Percentiles rank a stretch among this genome's conserved stretches.
Evolutionary conservation across 202 grass and related monocot species (phyloP).

Genomic region (Setaria italica): DNA sequence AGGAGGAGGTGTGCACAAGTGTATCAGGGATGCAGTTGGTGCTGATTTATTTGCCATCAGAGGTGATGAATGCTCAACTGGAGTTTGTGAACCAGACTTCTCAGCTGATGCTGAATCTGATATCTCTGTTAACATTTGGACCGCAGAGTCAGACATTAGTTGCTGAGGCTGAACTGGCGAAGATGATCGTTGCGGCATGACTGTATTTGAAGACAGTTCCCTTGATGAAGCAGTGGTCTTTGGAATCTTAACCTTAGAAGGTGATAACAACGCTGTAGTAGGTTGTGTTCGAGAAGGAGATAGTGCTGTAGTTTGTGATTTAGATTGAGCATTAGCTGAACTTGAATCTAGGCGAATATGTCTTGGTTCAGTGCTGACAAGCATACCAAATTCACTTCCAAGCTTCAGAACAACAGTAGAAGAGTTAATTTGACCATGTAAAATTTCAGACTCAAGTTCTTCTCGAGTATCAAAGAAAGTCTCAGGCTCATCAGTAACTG

Average conservation of each 20-base stretch:
- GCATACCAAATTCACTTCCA: conserved; percentile 37
- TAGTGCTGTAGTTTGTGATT: conserved; percentile 35
- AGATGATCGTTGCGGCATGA: neutral
- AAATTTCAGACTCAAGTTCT: conserved; percentile 52
- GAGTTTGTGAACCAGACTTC: conserved; percentile 49
- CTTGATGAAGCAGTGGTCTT: conserved; percentile 44
- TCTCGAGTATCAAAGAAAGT: conserved; percentile 58
- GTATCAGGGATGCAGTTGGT: conserved; percentile 41
- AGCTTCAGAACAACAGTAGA: conserved; percentile 32
- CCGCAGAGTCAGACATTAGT: conserved; percentile 20
- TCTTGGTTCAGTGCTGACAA: conserved; percentile 51
- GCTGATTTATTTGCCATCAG: conserved; percentile 40
- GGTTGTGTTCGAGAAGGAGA: neutral
- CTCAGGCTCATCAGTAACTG: conserved; percentile 43
- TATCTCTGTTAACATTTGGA: conserved; percentile 28
- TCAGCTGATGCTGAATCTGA: conserved; percentile 17
- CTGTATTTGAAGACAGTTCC: conserved; percentile 39
- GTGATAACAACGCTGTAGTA: conserved; percentile 28
- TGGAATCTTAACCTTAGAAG: conserved; percentile 37
- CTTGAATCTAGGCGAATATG: conserved; percentile 40
- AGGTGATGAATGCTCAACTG: conserved; percentile 38
- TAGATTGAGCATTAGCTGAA: conserved; percentile 35
- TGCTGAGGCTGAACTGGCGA: conserved; percentile 11
- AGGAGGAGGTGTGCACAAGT: conserved; percentile 34
- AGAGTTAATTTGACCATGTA: conserved; percentile 32